Evolutionary conservation across 148 eudicot species (phyloP).

Genomic region (Rhododendron henanense): DNA sequence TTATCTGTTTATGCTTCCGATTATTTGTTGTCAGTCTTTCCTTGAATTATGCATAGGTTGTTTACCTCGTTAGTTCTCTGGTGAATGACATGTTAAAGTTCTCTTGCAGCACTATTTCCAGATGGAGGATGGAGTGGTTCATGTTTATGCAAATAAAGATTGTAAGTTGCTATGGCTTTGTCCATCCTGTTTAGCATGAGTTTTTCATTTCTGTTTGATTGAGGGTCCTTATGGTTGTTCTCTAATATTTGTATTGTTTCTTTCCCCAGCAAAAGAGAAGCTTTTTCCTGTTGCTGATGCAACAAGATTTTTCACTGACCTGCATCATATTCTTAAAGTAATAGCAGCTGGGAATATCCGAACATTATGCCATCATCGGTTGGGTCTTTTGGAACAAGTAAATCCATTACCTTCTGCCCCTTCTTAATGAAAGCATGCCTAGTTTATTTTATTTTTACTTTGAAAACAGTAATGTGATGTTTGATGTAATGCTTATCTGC

Average conservation of each 20-base stretch:
- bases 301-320: constrained; percentile 94
- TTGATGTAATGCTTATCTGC: constrained; percentile 18
- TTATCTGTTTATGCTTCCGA: constrained; percentile 15
- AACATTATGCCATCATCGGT: constrained; percentile 89
- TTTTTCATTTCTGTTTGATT: neutral
- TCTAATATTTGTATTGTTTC: neutral
- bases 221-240: neutral
- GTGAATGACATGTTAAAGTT: neutral
- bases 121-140: constrained; percentile 99
- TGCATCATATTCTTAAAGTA: constrained; percentile 96
- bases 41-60: neutral
- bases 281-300: constrained; percentile 95
- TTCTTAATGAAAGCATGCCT: neutral
- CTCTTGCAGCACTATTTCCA: constrained; percentile 79
- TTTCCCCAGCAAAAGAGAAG: constrained; percentile 65
- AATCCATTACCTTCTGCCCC: constrained; percentile 6
- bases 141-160: constrained; percentile 80
- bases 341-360: constrained; percentile 96
- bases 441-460: neutral
- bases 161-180: constrained; percentile 46
- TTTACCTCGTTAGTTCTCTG: neutral
- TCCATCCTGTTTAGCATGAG: neutral
- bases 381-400: constrained; percentile 92
- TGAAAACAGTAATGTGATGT: constrained; percentile 1
- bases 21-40: constrained; percentile 5